phyloP scores from a whole-genome alignment of 148 eudicot genomes.

The Rhododendron simsii region DNA sequence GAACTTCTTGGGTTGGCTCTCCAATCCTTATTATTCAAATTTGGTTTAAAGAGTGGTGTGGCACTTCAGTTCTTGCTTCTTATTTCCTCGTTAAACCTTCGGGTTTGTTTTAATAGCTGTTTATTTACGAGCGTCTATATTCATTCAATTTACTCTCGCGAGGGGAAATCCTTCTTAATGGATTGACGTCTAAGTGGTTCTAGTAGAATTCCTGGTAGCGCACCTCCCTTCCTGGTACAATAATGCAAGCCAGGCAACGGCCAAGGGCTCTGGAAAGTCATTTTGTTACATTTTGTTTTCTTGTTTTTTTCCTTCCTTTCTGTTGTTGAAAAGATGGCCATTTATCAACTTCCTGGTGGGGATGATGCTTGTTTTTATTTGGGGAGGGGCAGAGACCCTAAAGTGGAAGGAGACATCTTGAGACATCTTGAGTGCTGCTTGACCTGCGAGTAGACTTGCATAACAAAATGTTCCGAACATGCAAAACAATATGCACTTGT shows the following conservation, averaged over 20 bases:
- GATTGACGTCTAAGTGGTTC: not conserved
- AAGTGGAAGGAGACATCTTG: not conserved
- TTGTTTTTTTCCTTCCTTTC: not conserved
- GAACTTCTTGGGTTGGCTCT: not conserved
- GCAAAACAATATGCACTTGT: not conserved
- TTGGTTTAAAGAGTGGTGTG: not conserved
- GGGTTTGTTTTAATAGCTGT: not conserved
- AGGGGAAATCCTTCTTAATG: not conserved
- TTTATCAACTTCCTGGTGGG: not conserved
- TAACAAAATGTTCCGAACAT: not conserved
- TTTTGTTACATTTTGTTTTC: not conserved
- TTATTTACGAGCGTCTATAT: not conserved
- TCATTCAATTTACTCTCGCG: not conserved
- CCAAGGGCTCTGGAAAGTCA: not conserved
- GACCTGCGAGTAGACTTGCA: not conserved
- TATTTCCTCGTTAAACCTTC: not conserved
- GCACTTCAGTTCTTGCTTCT: not conserved
- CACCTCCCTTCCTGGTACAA: not conserved
- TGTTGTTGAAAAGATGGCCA: not conserved
- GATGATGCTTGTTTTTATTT: not conserved
- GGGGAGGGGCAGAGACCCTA: not conserved
- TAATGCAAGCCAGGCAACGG: not conserved
- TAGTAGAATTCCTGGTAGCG: too few species aligned
- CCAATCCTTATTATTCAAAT: not conserved
- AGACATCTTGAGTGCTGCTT: not conserved